A percentile compares a stretch with the other conserved stretches of the same genome.
These are phyloP conservation scores for Candida rishiriensis DNA, from an alignment of 805 yeast genomes.

Conservation along the genomic window DNA sequence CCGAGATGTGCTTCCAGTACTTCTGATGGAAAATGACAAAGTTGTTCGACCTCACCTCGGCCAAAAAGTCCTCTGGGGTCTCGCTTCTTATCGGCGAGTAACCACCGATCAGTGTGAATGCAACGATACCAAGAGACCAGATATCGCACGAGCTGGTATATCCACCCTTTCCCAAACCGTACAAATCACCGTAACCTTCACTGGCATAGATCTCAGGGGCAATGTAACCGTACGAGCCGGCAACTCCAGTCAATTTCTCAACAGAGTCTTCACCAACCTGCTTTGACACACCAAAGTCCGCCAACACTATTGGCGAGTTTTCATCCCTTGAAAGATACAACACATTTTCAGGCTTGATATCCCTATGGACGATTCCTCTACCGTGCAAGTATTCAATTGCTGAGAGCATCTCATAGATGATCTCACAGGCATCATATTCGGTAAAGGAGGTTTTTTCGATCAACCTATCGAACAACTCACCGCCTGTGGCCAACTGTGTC, in stretches of 20 bases:
- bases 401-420: slow-evolving; percentile 66
- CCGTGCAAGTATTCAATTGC: slow-evolving; percentile 79
- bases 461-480: slow-evolving; percentile 89
- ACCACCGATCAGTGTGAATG: slow-evolving; percentile 87
- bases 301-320: slow-evolving; percentile 73
- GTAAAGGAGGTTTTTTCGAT: slow-evolving; percentile 78
- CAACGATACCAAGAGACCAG: slow-evolving; percentile 92
- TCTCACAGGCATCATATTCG: slow-evolving; percentile 78
- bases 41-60: slow-evolving; percentile 67
- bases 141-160: slow-evolving; percentile 95
- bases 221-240: slow-evolving; percentile 91
- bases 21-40: slow-evolving; percentile 83
- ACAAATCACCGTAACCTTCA: slow-evolving; percentile 34
- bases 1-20: slow-evolving; percentile 80
- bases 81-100: slow-evolving; percentile 90
- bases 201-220: slow-evolving; percentile 90
- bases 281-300: slow-evolving; percentile 96
- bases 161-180: slow-evolving; percentile 45
- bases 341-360: slow-evolving; percentile 90
- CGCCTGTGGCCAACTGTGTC: slow-evolving; percentile 93
- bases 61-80: slow-evolving; percentile 71
- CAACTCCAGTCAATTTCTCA: slow-evolving; percentile 29
- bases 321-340: slow-evolving; percentile 61
- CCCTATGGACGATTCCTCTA: slow-evolving; percentile 83
- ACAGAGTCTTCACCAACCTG: slow-evolving; percentile 34